phyloP scores from a whole-genome alignment of 1,139 yeast species.

The Insectozyma bohioensis region DNA sequence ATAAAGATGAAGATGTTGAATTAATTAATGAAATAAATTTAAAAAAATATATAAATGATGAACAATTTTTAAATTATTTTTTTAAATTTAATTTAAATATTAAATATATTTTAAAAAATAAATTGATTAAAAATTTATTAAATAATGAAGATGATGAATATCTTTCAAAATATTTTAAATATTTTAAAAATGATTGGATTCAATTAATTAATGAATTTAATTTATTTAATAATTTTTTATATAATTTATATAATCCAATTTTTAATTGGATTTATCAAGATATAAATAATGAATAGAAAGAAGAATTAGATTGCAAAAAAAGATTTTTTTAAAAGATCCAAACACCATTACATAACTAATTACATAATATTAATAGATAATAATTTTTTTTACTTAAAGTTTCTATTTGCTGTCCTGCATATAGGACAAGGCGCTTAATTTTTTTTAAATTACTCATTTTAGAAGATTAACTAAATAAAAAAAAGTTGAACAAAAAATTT shows the following conservation, averaged over 20 bases:
- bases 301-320: no score
- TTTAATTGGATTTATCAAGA: conserved; percentile 34
- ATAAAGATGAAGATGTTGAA: neutral
- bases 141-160: conserved; percentile 1
- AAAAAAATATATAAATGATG: neutral
- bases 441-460: conserved; percentile 3
- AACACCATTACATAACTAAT: no score
- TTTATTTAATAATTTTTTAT: conserved; percentile 16
- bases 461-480: no score
- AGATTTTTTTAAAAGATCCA: no score
- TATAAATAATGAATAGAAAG: conserved; percentile 16
- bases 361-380: no score
- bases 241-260: conserved; percentile 26
- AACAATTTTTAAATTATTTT: conserved; percentile 1
- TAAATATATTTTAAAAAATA: neutral
- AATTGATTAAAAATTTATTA: neutral
- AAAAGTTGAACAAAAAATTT: no score
- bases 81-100: no score
- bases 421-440: conserved; percentile 4
- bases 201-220: conserved; percentile 12
- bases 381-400: no score
- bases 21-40: neutral
- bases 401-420: no score
- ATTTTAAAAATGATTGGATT: conserved; percentile 10
- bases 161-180: conserved; percentile 15